Percentiles rank a stretch among this genome's conserved stretches.
Conservation (phyloP, 176 grass and related monocot genomes). For the Aegilops bicornis region DNA sequence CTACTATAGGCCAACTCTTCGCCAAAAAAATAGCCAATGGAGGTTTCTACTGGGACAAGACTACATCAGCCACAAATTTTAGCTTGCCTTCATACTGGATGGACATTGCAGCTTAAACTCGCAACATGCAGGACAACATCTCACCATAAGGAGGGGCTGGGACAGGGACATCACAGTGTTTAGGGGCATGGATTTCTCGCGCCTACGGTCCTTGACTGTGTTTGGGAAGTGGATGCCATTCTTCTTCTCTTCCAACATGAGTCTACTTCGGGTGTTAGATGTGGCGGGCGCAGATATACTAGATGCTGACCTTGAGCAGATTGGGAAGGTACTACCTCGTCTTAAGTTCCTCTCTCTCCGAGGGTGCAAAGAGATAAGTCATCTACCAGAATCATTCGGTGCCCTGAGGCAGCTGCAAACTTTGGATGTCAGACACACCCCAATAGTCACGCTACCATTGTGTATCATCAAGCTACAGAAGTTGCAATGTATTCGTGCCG, state of each 20-base stretch:
- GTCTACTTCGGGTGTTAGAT: slow-evolving; percentile 22
- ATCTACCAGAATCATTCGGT: not conserved
- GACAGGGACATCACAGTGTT: not conserved
- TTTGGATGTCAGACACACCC: too few species aligned
- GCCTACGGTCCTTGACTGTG: too few species aligned
- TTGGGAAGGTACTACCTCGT: not conserved
- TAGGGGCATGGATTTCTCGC: too few species aligned
- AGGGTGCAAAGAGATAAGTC: not conserved
- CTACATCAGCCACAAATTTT: too few species aligned
- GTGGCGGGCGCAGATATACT: not conserved
- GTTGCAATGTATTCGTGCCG: not conserved
- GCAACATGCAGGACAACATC: not conserved
- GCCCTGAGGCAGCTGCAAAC: too few species aligned
- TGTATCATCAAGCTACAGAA: not conserved
- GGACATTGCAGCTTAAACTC: not conserved
- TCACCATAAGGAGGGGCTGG: not conserved
- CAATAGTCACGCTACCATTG: not conserved
- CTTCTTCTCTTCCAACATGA: not conserved
- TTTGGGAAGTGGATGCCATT: not conserved
- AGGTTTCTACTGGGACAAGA: not conserved
- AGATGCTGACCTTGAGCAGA: not conserved
- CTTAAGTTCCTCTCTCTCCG: slow-evolving; percentile 29
- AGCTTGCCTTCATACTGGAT: too few species aligned
- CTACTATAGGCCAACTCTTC: not conserved
- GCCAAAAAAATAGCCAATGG: not conserved